phyloP scores from a whole-genome alignment of 164 flowering plant species.

The Pachysandra terminalis region DNA sequence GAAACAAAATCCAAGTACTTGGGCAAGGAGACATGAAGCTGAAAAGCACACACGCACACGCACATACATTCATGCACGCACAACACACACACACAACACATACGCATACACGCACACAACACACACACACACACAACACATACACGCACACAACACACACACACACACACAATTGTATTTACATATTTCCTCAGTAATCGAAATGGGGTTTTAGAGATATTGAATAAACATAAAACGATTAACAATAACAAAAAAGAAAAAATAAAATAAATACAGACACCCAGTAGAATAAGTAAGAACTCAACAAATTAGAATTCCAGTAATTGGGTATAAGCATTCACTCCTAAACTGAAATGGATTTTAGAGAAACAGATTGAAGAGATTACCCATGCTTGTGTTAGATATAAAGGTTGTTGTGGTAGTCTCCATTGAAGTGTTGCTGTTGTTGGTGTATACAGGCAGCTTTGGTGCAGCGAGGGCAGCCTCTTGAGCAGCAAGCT shows the following conservation, averaged over 20 bases:
- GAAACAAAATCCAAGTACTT: no score
- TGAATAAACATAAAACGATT: not conserved
- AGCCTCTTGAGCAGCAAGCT: slow-evolving; percentile 69
- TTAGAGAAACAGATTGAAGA: not conserved
- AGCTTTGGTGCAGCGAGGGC: slow-evolving; percentile 88
- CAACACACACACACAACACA: no score
- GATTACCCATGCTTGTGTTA: slow-evolving; percentile 32
- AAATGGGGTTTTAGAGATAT: no score
- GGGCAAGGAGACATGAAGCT: no score
- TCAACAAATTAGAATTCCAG: no score
- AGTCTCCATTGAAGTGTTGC: slow-evolving; percentile 31
- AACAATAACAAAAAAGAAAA: not conserved
- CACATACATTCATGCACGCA: no score
- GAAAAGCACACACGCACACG: no score
- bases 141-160: no score
- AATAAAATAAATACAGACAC: not conserved
- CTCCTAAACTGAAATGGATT: not conserved
- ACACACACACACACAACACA: no score
- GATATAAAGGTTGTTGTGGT: slow-evolving; percentile 13
- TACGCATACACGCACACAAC: no score
- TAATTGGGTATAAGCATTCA: not conserved
- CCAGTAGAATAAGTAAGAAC: not conserved
- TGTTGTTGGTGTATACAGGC: slow-evolving; percentile 33
- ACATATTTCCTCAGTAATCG: no score
- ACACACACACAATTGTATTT: no score